Conservation (phyloP, 345 rosid genomes). For the Cochlearia excelsa region DNA sequence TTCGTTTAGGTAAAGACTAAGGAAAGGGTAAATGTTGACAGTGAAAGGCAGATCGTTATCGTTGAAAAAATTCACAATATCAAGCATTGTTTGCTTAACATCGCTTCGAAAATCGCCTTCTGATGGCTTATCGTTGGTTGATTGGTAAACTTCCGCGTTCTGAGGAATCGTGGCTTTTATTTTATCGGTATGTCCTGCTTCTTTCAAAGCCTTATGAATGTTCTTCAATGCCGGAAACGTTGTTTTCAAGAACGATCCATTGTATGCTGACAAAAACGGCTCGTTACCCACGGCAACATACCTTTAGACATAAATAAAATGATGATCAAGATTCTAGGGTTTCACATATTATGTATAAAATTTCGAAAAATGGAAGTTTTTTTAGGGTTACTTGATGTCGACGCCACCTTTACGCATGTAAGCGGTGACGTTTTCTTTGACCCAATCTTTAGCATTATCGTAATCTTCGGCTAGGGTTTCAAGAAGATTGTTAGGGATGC, state of each 20-base stretch:
- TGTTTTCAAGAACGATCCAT: conserved; percentile 42
- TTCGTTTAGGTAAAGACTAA: conserved; percentile 43
- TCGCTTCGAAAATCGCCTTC: conserved; percentile 57
- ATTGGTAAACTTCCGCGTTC: conserved; percentile 78
- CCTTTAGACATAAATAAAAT: conserved; percentile 31
- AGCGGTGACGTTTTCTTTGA: conserved; percentile 56
- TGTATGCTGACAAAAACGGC: conserved; percentile 69
- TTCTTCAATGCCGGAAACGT: conserved; percentile 64
- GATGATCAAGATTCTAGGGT: no score
- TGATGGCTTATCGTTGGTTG: conserved; percentile 56
- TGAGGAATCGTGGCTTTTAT: conserved; percentile 66
- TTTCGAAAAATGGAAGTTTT: neutral
- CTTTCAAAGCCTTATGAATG: conserved; percentile 63
- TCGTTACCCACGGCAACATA: conserved; percentile 91
- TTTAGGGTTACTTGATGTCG: conserved; percentile 52
- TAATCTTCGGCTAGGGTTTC: conserved; percentile 32
- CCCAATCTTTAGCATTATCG: conserved; percentile 63
- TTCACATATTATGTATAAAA: no score
- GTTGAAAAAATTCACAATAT: conserved; percentile 44
- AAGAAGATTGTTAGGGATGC: conserved; percentile 69
- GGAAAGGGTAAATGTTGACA: conserved; percentile 51
- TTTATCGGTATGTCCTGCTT: conserved; percentile 48
- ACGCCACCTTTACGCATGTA: conserved; percentile 51
- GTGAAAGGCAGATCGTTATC: conserved; percentile 56
- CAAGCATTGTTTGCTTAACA: conserved; percentile 40